Evolutionary conservation across 2,329 filamentous ascomycete species (phyloP).

Genomic region (Blastomyces gilchristii): DNA sequence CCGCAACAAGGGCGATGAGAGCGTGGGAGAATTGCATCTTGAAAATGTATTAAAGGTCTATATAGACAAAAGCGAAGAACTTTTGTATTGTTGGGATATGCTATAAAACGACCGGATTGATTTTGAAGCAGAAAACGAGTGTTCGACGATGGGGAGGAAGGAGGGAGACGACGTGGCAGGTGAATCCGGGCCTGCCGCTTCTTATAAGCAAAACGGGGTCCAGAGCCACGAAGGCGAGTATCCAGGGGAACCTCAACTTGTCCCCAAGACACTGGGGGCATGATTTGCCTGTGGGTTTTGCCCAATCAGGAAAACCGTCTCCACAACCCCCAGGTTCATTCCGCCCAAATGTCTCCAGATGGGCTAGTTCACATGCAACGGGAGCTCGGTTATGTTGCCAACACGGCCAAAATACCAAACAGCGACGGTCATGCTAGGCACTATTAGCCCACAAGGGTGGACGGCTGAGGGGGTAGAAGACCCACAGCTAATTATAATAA

Average conservation of each 20-base stretch:
- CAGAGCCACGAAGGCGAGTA: neutral
- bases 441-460: neutral
- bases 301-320: neutral
- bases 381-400: neutral
- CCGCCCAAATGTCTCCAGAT: neutral
- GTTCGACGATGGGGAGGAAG: conserved; percentile 7
- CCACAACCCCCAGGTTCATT: neutral
- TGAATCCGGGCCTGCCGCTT: neutral
- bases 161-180: neutral
- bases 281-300: neutral
- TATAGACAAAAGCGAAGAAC: conserved; percentile 7
- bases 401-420: neutral
- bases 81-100: conserved; percentile 5
- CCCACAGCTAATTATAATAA: neutral
- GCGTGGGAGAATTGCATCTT: conserved; percentile 28
- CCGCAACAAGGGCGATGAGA: conserved; percentile 32
- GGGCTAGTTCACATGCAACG: neutral
- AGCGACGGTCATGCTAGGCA: neutral
- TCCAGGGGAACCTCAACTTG: neutral
- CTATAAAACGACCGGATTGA: conserved; percentile 9
- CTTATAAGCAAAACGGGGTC: conserved; percentile 5
- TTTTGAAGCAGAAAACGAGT: conserved; percentile 14
- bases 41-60: conserved; percentile 8
- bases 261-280: too few relatives aligned
- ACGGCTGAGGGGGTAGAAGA: too few relatives aligned